Conservation (phyloP, 202 grass and related monocot species). For the Tripidium arundinaceum region DNA sequence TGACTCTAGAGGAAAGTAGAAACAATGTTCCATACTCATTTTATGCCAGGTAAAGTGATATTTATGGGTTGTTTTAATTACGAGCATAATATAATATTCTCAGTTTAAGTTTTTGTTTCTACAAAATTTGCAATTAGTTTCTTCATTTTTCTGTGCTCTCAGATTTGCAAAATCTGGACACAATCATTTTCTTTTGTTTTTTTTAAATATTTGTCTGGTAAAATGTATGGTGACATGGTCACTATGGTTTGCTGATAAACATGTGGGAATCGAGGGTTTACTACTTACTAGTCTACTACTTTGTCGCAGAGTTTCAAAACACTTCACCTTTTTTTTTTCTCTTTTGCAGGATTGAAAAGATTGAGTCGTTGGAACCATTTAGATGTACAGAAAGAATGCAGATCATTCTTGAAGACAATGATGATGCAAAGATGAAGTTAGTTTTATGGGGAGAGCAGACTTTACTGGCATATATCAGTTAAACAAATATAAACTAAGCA, state of each 20-base stretch:
- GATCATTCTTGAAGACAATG: conserved; percentile 66
- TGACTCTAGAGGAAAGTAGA: conserved; percentile 52
- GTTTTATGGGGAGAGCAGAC: conserved; percentile 94
- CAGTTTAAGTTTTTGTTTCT: neutral
- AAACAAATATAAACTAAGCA: no score
- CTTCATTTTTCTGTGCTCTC: neutral
- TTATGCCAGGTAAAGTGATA: conserved; percentile 67
- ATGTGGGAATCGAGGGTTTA: neutral
- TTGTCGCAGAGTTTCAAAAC: conserved; percentile 17
- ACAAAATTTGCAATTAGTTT: conserved; percentile 3
- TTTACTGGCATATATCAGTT: conserved; percentile 45
- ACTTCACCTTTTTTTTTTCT: conserved; percentile 20
- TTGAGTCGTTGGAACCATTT: conserved; percentile 68
- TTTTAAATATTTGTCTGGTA: neutral
- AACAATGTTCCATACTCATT: conserved; percentile 70
- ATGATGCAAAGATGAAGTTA: conserved; percentile 72
- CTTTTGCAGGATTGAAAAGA: conserved; percentile 76
- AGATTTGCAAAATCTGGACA: neutral
- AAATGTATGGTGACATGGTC: neutral
- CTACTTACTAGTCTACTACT: neutral
- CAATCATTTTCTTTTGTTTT: neutral
- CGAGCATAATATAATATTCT: neutral
- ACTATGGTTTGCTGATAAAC: neutral
- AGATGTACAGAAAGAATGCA: conserved; percentile 63
- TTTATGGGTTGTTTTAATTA: neutral